Evolutionary conservation across 192 early-diverging fungal species (phyloP).

Genomic region (Chytriomyces sp.): DNA sequence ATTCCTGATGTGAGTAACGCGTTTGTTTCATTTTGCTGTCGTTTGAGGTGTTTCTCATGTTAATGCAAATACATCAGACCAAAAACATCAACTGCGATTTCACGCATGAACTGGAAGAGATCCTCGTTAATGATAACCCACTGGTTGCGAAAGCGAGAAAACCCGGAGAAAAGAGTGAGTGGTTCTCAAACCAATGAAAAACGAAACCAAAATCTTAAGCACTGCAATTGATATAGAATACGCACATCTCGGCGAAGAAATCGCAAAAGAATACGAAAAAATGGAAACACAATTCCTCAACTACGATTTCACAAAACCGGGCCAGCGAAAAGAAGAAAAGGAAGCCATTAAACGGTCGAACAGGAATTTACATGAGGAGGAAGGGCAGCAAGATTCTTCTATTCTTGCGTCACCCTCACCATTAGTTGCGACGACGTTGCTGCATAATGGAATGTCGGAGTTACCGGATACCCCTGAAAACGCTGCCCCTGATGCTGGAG

Average conservation of each 20-base stretch:
- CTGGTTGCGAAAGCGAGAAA: slow-evolving; percentile 77
- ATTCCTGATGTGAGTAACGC: slow-evolving; percentile 74
- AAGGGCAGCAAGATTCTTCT: background rate
- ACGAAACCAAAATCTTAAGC: background rate
- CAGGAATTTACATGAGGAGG: background rate
- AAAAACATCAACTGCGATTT: slow-evolving; percentile 96
- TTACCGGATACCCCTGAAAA: too few relatives aligned
- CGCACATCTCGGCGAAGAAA: slow-evolving; percentile 18
- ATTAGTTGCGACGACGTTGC: too few relatives aligned
- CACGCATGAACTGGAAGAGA: slow-evolving; percentile 94
- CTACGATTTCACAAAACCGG: slow-evolving; percentile 27
- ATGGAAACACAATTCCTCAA: slow-evolving; percentile 34
- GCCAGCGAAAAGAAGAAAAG: background rate
- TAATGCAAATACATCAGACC: slow-evolving; percentile 48
- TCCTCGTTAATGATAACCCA: slow-evolving; percentile 94
- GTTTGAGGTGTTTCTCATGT: background rate
- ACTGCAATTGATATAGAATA: slow-evolving; percentile 22
- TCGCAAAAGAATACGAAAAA: slow-evolving; percentile 30
- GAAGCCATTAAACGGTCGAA: background rate
- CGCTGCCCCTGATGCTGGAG: too few relatives aligned
- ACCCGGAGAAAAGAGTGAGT: slow-evolving; percentile 29
- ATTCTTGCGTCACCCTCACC: background rate
- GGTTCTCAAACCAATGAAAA: background rate
- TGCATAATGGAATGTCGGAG: too few relatives aligned
- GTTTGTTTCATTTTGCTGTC: slow-evolving; percentile 1